A percentile compares a stretch with the other conserved stretches of the same genome.
Conservation (phyloP, 2,329 filamentous ascomycete genomes). For the Chalaropsis ovoidea region DNA sequence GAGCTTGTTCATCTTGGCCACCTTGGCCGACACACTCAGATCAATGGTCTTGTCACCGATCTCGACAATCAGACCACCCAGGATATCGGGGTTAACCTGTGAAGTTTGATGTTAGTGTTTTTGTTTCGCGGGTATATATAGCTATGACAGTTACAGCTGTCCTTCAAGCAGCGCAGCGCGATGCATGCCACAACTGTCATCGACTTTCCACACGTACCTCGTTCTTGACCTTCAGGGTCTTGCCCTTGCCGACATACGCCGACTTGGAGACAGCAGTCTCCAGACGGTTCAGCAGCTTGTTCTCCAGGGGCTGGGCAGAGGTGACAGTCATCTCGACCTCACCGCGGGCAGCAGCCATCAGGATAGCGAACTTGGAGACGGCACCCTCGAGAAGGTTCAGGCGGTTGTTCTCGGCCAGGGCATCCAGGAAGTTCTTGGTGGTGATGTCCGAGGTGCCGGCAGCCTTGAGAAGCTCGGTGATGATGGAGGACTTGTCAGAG, state of each 20-base stretch:
- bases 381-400: conserved; percentile 72
- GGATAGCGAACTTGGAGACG: conserved; percentile 71
- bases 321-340: conserved; percentile 91
- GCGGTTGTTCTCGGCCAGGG: conserved; percentile 94
- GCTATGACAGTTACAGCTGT: neutral
- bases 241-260: conserved; percentile 73
- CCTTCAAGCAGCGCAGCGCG: neutral
- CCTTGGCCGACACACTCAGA: conserved; percentile 86
- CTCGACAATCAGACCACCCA: conserved; percentile 90
- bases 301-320: conserved; percentile 81
- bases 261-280: conserved; percentile 86
- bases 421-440: conserved; percentile 84
- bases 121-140: conserved; percentile 19
- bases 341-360: conserved; percentile 82
- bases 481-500: conserved; percentile 74
- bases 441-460: conserved; percentile 65
- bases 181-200: neutral
- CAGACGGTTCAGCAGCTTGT: conserved; percentile 72
- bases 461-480: conserved; percentile 80
- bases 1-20: conserved; percentile 99
- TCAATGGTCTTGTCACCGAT: conserved; percentile 97
- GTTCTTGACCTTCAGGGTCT: conserved; percentile 96
- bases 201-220: conserved; percentile 46
- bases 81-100: conserved; percentile 85
- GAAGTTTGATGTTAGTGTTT: conserved; percentile 14